Evolutionary conservation across 2,329 filamentous ascomycete species (phyloP), one percentile per base, ranked within the genome.

Genomic region (Didymella glomerata): DNA sequence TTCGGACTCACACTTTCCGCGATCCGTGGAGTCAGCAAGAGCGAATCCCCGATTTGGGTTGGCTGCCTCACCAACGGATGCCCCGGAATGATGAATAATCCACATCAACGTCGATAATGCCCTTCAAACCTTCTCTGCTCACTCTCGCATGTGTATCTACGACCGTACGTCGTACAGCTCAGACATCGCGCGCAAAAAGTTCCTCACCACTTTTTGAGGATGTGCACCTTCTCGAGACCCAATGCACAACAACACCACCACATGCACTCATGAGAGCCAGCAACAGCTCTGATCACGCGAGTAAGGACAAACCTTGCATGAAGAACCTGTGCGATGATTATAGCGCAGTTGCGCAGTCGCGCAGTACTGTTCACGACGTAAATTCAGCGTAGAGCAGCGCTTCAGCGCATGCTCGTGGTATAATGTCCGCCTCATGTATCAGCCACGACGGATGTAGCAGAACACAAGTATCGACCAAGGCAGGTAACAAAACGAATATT

Each of bases 81-180:
- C 41, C 3, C 25, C 50, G 51, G 56, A 40, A 54, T 50, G 56
- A 59, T 59, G 56, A 51, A 36, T 50, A 54, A 54, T 54, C 36
- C 32, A 44, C 40, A 36, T 54, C 41, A 50, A 54, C 34, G 27
- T 42, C 41, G 4, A 42, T 40, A 20, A n/a, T 10, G 10, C 16
- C 16, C 16, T 38, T 59, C 34, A 47, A 40, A 59, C 18, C 24
- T 47, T 4, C 20, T 45, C 18, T 32, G 20, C 5, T 40, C 32
- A 27, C 22, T 44, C 25, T 32, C 34, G 38, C 20, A 28, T 32
- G 11, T 16, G 22, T 22, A 11, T 16, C 11, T 34, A 36, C 40
- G 28, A 38, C 22, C 32, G 30, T n/a, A 24, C 24, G 27, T n/a
- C 11, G 47, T 56, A 46, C 47, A 25, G 18, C 30, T 14, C 10